phyloP scores from a whole-genome alignment of 495 filamentous ascomycete genomes.

The Aspergillus egyptiacus region DNA sequence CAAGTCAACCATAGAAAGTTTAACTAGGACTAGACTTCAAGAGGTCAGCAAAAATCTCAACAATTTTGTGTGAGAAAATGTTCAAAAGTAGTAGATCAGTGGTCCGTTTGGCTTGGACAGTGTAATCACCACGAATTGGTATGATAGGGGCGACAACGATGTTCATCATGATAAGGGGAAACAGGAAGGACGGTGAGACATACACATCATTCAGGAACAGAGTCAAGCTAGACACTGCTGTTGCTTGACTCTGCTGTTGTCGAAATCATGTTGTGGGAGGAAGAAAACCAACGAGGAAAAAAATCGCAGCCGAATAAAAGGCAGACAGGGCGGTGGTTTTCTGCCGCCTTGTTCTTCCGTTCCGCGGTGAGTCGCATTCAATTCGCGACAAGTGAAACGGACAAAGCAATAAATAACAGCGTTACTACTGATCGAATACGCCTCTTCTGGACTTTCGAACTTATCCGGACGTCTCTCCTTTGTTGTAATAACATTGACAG shows the following conservation, averaged over 20 bases:
- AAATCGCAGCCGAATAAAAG: slow-evolving; percentile 26
- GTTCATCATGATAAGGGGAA: slow-evolving; percentile 63
- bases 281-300: slow-evolving; percentile 21
- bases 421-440: not conserved
- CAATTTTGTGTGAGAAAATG: slow-evolving; percentile 13
- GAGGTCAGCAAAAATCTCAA: slow-evolving; percentile 26
- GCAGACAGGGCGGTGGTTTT: slow-evolving; percentile 25
- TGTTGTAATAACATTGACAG: not conserved
- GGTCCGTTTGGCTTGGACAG: slow-evolving; percentile 89
- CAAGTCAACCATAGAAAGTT: not conserved
- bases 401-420: slow-evolving; percentile 6
- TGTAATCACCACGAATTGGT: slow-evolving; percentile 80
- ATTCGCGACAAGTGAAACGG: slow-evolving; percentile 5
- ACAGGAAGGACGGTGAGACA: slow-evolving; percentile 12
- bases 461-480: slow-evolving; percentile 6
- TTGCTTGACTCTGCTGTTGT: too few species aligned
- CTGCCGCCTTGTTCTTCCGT: slow-evolving; percentile 27
- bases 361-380: slow-evolving; percentile 19
- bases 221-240: too few species aligned
- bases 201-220: too few species aligned
- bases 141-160: slow-evolving; percentile 90
- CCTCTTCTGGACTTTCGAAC: not conserved
- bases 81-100: slow-evolving; percentile 48
- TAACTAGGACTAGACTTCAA: slow-evolving; percentile 19
- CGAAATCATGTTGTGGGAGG: slow-evolving; percentile 13